phyloP scores from a whole-genome alignment of 306 rosid species.

The Begonia masoniana region DNA sequence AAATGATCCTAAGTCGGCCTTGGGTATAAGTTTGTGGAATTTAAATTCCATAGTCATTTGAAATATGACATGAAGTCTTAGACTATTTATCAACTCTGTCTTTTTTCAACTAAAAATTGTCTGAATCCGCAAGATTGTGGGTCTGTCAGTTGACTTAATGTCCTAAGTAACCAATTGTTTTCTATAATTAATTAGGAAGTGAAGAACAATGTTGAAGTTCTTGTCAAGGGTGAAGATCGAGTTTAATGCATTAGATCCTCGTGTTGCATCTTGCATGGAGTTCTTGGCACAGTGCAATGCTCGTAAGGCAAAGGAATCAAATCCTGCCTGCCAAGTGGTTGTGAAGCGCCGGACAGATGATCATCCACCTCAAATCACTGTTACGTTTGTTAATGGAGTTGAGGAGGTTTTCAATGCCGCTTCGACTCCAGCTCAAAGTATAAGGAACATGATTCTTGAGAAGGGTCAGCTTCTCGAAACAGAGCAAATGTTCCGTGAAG shows the following conservation, averaged over 20 bases:
- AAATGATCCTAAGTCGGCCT: too few species aligned
- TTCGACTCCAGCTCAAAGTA: slow-evolving; percentile 56
- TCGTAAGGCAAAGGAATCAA: slow-evolving; percentile 72
- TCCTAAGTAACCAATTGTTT: too few species aligned
- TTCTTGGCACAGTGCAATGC: slow-evolving; percentile 93
- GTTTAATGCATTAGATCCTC: slow-evolving; percentile 85
- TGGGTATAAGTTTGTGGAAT: too few species aligned
- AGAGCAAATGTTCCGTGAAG: slow-evolving; percentile 75
- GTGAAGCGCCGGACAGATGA: slow-evolving; percentile 82
- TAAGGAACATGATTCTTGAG: slow-evolving; percentile 60
- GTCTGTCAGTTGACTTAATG: too few species aligned
- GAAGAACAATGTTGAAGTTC: slow-evolving; percentile 55
- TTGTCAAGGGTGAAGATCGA: slow-evolving; percentile 69
- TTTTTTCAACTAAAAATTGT: too few species aligned
- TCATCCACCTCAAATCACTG: slow-evolving; percentile 69
- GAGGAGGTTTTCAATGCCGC: slow-evolving; percentile 74
- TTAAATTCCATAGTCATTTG: too few species aligned
- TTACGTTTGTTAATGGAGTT: slow-evolving; percentile 74
- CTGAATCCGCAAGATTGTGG: too few species aligned
- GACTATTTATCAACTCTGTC: too few species aligned
- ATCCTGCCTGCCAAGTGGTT: slow-evolving; percentile 61
- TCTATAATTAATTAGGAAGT: background rate
- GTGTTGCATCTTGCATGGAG: slow-evolving; percentile 83
- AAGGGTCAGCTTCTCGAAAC: slow-evolving; percentile 66
- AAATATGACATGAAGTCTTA: too few species aligned